Base-by-base conservation (phyloP, 2,329 filamentous ascomycete genomes). In the Atkinsonella hypoxylon region DNA sequence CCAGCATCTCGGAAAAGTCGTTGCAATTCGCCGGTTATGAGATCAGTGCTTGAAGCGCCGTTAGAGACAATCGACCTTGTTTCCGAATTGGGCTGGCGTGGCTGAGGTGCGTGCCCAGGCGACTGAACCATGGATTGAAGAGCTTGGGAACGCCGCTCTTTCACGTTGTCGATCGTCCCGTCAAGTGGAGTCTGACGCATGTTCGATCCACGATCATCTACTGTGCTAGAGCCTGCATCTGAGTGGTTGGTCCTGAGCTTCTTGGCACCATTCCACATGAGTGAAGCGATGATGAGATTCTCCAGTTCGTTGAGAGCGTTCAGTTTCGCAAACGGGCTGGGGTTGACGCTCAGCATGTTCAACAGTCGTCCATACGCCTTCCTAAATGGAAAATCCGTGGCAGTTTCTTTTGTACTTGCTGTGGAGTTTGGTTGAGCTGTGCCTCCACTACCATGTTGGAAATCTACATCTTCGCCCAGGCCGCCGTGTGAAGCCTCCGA, bases 241-340 rank as follows among this genome's bases (percentile, higher is more conserved):
- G 67, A 67, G 18, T 64, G 58, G 39, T 64, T 69, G 60, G 65
- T 67, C 46, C 63, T 60, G 3, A 63, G 57, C 47, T 61, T 63
- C 54, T 63, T 68, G 3, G 65, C 59, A 11, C 63, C 61, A 40
- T 54, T 68, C 2, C 64, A 63, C 26, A 63, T 54, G 32, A 91
- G 68, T 0, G 85, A 91, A 1, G 87, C 86, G 26, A 87, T 73
- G 51, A 95, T 87, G 44, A 98, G 76, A 41, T 85, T 81, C 61
- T 94, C 83, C 5, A 98, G 75, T 63, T 96, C 89, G 54, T 85
- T 82, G 4, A 97, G 72, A 0, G 87, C 85, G 56, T 85, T 83
- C 12, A 98, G 76, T 67, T 98, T 98, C 20, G 81, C 77, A 57
- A 86, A 86, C 0, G 93, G 93, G 61, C 93, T 95, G 0, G 88